Base-by-base conservation (phyloP, 257 asterid species). In the Primulina eburnea region DNA sequence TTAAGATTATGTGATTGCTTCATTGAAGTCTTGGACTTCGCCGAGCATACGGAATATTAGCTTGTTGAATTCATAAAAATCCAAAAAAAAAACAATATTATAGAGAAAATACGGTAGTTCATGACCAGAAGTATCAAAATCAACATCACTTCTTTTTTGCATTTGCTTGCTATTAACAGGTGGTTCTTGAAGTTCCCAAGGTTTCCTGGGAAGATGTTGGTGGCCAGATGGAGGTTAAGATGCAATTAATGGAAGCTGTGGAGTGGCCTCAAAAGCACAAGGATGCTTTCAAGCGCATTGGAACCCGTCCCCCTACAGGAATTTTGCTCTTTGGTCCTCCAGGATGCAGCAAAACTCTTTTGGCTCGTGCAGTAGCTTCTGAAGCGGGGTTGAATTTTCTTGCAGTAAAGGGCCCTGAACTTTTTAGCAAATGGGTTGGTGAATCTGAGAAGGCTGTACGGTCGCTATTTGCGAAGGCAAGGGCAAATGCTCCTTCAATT, bases 291-390 rank as follows among this genome's bases (percentile, higher is more conserved):
- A 76, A 83, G 76, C 97, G 97, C 68, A 89, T 91, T 64, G 99
- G 97, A 40, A 86, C 96, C 66, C 84, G 84, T 2, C 97, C 97
- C 30, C 96, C 97, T 9, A 78, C 88, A 52, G 99, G 97, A 78
- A 86, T 94, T 70, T 78, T 94, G 77, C 33, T 94, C 77, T 91
- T 91, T 81, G 99, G 97, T 37, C 97, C 97, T 65, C 97, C 97
- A 64, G 97, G 99, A 67, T 91, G 97, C 87, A 91, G 97, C 86
- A 94, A 94, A 83, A 94, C 97, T 57, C 89, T 91, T 50, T 79
- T 94, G 81, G 99, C 99, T 16, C 96, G 97, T 72, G 97, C 96
- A 10, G 97, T 94, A 59, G 97, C 97, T 82, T 91, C 97, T 43
- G 96, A 91, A 83, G 94, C 97, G 34, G 87, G 96, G 63, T 74